Evolutionary conservation across 1,284 basidiomycete genomes (phyloP), one percentile per base, ranked within the genome.

Genomic region (Trichosporon coremiiforme): DNA sequence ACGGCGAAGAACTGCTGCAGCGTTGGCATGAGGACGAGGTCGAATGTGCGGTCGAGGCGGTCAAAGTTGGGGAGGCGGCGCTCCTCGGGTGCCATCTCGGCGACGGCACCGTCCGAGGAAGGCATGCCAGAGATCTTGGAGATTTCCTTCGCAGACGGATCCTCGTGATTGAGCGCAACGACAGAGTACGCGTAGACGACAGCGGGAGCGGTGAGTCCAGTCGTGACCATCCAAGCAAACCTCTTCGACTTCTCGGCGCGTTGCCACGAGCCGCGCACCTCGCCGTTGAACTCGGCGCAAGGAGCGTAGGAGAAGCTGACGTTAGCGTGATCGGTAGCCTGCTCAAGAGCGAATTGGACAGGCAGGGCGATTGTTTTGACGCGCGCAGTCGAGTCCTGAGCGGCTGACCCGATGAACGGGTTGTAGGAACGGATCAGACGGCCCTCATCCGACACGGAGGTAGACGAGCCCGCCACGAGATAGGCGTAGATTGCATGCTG

Each of bases 401-500:
- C 55, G 0, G 67, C 41, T 2, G 76, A 74, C 1, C 76, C 70
- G 12, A 65, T 69, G 67, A 80, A 78, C 1, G 80, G 75, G 55
- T 73, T 74, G 73, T 74, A 80, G 0, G 79, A 77, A 8, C 72
- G 73, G 55, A 79, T 66, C 10, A 79, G 41, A 5, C 64, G 67
- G 4, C 74, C 74, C 15, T 75, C 69, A 10, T 75, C 71, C 22
- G 68, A 64, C 20, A 78, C 31, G 2, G 78, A 76, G 1, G 69
- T 47, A 2, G 71, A 68, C 12, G 69, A 75, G 4, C 69, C 76
- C 12, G 77, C 69, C 17, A 76, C 74, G 8, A 84, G 72, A 66
- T 82, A 82, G 4, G 81, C 77, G 71, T 84, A 75, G 17, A 84
- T 77, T 33, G 80, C 80, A 64, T 84, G 83, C 64, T 78, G 76